Percentiles rank a stretch among this genome's conserved stretches.
Evolutionary conservation across 176 grass and related monocot species (phyloP).

Genomic region (Oropetium thomaeum): DNA sequence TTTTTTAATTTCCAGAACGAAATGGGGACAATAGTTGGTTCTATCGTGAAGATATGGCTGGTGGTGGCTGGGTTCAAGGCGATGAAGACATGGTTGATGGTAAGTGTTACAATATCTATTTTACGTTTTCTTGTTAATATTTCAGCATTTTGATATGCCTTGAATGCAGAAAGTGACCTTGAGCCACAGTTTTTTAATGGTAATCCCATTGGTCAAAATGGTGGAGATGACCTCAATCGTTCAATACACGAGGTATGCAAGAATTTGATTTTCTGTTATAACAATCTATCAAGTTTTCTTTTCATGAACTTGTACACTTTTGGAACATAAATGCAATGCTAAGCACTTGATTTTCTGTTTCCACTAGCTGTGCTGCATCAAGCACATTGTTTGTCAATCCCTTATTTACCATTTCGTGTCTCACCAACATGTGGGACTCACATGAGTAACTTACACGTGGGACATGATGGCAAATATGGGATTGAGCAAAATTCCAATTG

Average conservation of each 20-base stretch:
- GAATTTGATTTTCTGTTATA: background rate
- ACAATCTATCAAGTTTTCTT: background rate
- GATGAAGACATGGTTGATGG: constrained; percentile 65
- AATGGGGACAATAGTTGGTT: constrained; percentile 63
- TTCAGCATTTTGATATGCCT: constrained; percentile 1
- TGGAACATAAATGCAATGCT: background rate
- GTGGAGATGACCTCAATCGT: constrained; percentile 46
- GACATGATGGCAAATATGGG: too few species aligned
- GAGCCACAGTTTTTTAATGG: constrained; percentile 15
- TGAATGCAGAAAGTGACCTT: constrained; percentile 47
- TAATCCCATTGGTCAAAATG: constrained; percentile 78
- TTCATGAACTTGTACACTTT: constrained; percentile 2
- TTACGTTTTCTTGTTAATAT: constrained; percentile 8
- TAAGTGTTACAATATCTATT: constrained; percentile 2
- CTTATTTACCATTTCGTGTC: too few species aligned
- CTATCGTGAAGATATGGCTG: constrained; percentile 46
- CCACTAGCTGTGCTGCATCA: too few species aligned
- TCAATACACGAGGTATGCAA: constrained; percentile 60
- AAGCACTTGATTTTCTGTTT: background rate
- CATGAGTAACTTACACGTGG: too few species aligned
- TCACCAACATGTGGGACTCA: too few species aligned
- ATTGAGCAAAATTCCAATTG: too few species aligned
- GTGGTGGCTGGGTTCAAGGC: constrained; percentile 54
- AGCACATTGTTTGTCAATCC: too few species aligned
- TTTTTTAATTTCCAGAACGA: constrained; percentile 40